phyloP scores from a whole-genome alignment of 306 rosid genomes.

The Begonia loranthoides region DNA sequence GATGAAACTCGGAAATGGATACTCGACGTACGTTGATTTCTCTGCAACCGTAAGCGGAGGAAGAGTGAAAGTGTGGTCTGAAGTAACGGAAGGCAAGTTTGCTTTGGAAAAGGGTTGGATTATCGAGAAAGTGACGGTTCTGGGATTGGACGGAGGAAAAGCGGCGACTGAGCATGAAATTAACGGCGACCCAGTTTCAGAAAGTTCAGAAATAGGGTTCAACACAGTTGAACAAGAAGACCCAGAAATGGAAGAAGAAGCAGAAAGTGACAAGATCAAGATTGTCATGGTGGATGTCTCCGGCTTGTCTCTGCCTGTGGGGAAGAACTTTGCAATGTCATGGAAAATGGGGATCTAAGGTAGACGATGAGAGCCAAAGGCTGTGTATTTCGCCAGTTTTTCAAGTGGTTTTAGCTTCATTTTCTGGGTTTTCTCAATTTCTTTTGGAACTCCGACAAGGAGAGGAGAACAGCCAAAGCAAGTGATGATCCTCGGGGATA shows the following conservation, averaged over 20 bases:
- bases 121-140: conserved; percentile 45
- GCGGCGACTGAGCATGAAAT: conserved; percentile 31
- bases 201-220: conserved; percentile 24
- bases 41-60: conserved; percentile 49
- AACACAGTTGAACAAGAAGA: conserved; percentile 28
- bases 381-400: no score
- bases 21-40: conserved; percentile 52
- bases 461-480: no score
- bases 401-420: no score
- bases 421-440: no score
- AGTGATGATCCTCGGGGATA: no score
- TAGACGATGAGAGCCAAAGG: background rate
- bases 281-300: conserved; percentile 48
- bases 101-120: conserved; percentile 61
- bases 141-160: conserved; percentile 54
- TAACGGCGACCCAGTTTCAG: conserved; percentile 33
- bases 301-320: conserved; percentile 56
- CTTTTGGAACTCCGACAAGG: no score
- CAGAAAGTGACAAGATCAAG: conserved; percentile 25
- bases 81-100: conserved; percentile 73
- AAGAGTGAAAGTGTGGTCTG: conserved; percentile 68
- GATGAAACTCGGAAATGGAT: conserved; percentile 67
- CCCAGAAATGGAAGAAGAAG: conserved; percentile 15
- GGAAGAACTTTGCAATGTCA: conserved; percentile 64
- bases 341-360: conserved; percentile 63